Conservation (phyloP, 2,329 filamentous ascomycete genomes). For the Xylariaceae sp. region DNA sequence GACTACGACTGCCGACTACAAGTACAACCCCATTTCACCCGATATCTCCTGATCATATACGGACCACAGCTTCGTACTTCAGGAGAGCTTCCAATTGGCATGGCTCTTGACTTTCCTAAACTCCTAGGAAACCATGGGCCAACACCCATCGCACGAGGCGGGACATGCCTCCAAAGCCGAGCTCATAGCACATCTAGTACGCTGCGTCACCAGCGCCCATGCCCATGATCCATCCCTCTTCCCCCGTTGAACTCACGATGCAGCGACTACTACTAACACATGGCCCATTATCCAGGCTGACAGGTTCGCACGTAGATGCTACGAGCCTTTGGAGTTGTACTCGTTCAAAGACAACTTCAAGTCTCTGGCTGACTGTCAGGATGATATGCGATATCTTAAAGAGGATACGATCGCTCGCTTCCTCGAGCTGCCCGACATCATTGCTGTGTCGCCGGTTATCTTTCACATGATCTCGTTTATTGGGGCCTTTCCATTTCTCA, state of each 20-base stretch:
- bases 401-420: conserved; percentile 67
- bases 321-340: conserved; percentile 66
- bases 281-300: conserved; percentile 41
- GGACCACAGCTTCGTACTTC: not conserved
- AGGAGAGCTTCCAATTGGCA: conserved; percentile 16
- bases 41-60: too few species aligned
- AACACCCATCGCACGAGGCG: conserved; percentile 44
- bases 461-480: conserved; percentile 69
- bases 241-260: not conserved
- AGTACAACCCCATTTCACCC: not conserved
- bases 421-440: conserved; percentile 65
- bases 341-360: conserved; percentile 70
- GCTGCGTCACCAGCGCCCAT: conserved; percentile 21
- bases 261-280: conserved; percentile 4
- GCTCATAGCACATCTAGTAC: conserved; percentile 47
- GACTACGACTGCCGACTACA: not conserved
- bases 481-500: conserved; percentile 67
- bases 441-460: conserved; percentile 61
- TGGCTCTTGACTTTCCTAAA: conserved; percentile 21
- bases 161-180: conserved; percentile 45
- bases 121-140: conserved; percentile 42
- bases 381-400: conserved; percentile 59
- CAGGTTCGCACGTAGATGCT: conserved; percentile 64
- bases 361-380: conserved; percentile 60
- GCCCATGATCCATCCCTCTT: conserved; percentile 20